Base-by-base conservation (phyloP, 768 basidiomycete species). In the Agaricus subrufescens region DNA sequence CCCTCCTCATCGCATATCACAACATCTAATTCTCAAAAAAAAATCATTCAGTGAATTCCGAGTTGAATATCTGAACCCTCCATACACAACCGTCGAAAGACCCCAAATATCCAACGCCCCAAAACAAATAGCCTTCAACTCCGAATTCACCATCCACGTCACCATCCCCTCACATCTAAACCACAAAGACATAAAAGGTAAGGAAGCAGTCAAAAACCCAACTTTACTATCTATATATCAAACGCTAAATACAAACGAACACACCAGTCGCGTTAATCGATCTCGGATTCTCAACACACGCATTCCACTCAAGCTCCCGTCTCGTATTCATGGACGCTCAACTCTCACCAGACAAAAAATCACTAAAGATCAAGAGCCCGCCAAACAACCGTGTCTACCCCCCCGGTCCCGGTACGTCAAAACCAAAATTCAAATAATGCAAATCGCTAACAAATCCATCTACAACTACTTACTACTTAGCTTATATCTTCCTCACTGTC, bases 261-360 rank as follows among this genome's bases (percentile, higher is more conserved):
- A 50, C 31, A 3, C 31, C 48, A 76, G 75, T 75, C 26, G 66
- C 69, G 6, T 59, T 77, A 11, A 71, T 72, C 57, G 75, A 77
- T 54, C 66, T 75, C 15, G 74, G 75, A 0, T 76, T 76, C 59
- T 72, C 72, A 1, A 72, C 76, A 1, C 76, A 77, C 54, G 74
- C 69, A 0, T 67, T 74, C 59, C 73, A 74, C 53, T 72, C 74
- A 26, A 74, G 75, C 52, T 68, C 69, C 25, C 68, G 71, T 9
- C 61, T 74, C 3, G 71, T 75, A 1, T 69, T 71, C 50, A 69
- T 76, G 61, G 61, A 68, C 5, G 68, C 75, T 8, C 58, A 59
- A 3, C 62, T 76, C 1, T 71, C 73, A 1, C 52, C 54, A 6
- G 62, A 72, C 50, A 66, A 65, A 30, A 71, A 65, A 53, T 64